Base-by-base conservation (phyloP, 2,329 filamentous ascomycete genomes). In the Fusarium oxysporum region DNA sequence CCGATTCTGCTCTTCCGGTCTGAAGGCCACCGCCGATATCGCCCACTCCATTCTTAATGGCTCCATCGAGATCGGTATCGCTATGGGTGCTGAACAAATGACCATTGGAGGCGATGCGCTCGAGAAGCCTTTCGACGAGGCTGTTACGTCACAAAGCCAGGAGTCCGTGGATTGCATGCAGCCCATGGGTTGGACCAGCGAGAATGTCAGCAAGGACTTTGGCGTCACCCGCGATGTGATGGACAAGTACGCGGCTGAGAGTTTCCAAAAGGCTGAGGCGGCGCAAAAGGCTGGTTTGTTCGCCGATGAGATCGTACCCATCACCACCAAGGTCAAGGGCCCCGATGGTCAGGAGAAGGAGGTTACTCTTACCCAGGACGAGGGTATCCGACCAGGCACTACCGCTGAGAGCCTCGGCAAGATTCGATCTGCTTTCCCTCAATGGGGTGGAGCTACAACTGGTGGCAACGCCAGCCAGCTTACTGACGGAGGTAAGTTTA, bases 171-270 rank as follows among this genome's bases (percentile, higher is more conserved):
- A 98, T 85, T 96, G 95, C 87, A 90, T 96, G 90, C 90, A 95
- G 87, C 93, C 96, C 75, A 99, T 99, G 96, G 96, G 96, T 28
- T 97, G 97, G 90, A 99, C 96, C 6, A 96, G 92, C 67, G 96
- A 99, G 86, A 98, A 98, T 81, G 95, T 99, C 33, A 94, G 92
- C 77, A 90, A 90, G 54, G 96, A 98, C 84, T 98, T 98, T 82
- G 90, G 92, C 80, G 92, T 99, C 80, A 85, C 90, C 5, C 90
- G 96, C 69, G 91, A 95, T 80, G 84, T 85, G 81, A 93, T 98
- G 85, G 96, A 99, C 83, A 86, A 88, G 74, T 98, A 91, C 82
- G 94, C 96, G 0, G 93, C 93, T 14, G 94, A 97, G 85, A 95
- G 92, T 50, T 99, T 95, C 86, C 89, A 91, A 73, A 89, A 95